These are phyloP conservation scores for Eucalyptus pumila DNA, from an alignment of 345 rosid genomes.

Conservation along the genomic window DNA sequence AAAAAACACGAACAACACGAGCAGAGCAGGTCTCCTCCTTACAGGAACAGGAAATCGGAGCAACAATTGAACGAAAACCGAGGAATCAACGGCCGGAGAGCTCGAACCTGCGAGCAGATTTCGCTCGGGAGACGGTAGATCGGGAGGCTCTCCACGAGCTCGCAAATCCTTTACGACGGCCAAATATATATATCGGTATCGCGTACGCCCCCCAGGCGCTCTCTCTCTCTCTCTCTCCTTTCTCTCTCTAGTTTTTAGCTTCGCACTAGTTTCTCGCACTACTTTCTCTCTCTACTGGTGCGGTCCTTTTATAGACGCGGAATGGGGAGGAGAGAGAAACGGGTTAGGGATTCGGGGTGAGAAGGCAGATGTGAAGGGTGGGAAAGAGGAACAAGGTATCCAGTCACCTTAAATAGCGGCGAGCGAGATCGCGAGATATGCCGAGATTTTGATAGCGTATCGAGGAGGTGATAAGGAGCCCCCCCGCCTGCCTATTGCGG, in stretches of 20 bases:
- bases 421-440: neutral
- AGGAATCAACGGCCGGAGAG: neutral
- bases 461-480: neutral
- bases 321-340: neutral
- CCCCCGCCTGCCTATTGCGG: neutral
- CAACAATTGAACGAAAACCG: neutral
- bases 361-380: neutral
- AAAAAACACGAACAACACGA: neutral
- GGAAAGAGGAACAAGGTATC: neutral
- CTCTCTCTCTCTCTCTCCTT: neutral
- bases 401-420: neutral
- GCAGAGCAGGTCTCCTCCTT: neutral
- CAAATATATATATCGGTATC: neutral
- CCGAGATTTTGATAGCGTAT: neutral
- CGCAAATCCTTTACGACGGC: neutral
- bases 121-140: neutral
- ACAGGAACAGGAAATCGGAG: neutral
- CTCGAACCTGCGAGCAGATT: neutral
- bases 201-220: neutral
- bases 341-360: conserved; percentile 34
- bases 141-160: neutral
- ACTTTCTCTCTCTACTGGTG: conserved; percentile 2
- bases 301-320: conserved; percentile 26
- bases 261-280: neutral
- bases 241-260: neutral